These are phyloP conservation scores for Suhomyces anneliseae DNA, from an alignment of 1,139 yeast species.

Conservation along the genomic window DNA sequence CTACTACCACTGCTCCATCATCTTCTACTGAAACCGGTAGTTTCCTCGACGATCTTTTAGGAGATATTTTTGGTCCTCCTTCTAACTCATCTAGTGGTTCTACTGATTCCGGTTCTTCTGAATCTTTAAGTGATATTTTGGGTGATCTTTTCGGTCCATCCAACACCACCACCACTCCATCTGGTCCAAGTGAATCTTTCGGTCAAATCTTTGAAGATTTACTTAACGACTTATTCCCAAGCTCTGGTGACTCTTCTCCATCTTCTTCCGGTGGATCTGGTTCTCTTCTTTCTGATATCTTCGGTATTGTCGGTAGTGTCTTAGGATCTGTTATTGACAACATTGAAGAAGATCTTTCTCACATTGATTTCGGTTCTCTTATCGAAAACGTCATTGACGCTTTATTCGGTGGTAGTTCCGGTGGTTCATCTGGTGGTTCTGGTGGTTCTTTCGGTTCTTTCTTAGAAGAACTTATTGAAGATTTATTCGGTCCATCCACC, in stretches of 20 bases:
- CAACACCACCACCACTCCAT: conserved; percentile 3
- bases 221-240: conserved; percentile 15
- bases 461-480: conserved; percentile 15
- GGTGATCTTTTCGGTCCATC: conserved; percentile 8
- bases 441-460: conserved; percentile 10
- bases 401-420: conserved; percentile 18
- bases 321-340: conserved; percentile 13
- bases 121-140: not conserved
- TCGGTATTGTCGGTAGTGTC: conserved; percentile 17
- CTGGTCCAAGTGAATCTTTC: conserved; percentile 10
- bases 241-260: conserved; percentile 10
- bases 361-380: conserved; percentile 8
- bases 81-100: conserved; percentile 13
- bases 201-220: conserved; percentile 12
- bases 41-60: conserved; percentile 15
- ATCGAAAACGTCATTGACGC: conserved; percentile 13
- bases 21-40: conserved; percentile 15
- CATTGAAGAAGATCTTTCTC: conserved; percentile 7
- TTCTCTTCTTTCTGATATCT: conserved; percentile 22
- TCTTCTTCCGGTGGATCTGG: conserved; percentile 14
- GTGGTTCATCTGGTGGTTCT: conserved; percentile 9
- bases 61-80: conserved; percentile 15
- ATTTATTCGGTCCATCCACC: conserved; percentile 15
- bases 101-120: conserved; percentile 4
- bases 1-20: conserved; percentile 14